Conservation (phyloP, 148 eudicot species). For the Euryodendron excelsum region DNA sequence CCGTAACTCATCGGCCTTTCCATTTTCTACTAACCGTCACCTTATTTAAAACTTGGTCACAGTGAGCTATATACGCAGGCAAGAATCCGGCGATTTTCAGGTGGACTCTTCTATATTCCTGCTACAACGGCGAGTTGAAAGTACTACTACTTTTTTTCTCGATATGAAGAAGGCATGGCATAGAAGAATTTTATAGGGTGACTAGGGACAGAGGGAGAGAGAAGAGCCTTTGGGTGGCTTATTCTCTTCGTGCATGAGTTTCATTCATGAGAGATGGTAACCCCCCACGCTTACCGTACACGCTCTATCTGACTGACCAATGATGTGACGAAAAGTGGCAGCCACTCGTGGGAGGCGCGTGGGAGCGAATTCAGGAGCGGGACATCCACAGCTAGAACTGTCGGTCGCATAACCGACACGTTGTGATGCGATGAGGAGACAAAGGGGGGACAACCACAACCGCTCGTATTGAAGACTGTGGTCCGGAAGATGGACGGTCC, state of each 20-base stretch:
- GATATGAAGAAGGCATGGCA: background rate
- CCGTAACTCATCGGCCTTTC: slow-evolving; percentile 18
- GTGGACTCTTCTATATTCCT: background rate
- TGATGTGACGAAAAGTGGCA: background rate
- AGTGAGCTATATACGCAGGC: background rate
- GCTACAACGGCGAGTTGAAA: no score
- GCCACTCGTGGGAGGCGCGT: slow-evolving; percentile 11
- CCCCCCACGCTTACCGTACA: slow-evolving; percentile 9
- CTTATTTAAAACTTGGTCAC: no score
- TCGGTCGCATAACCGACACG: slow-evolving; percentile 20
- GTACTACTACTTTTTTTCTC: no score
- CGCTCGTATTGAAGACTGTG: slow-evolving; percentile 34
- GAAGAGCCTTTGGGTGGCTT: slow-evolving; percentile 14
- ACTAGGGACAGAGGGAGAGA: slow-evolving; percentile 7
- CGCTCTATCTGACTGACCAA: background rate
- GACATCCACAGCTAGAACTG: slow-evolving; percentile 22
- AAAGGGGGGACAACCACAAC: slow-evolving; percentile 40
- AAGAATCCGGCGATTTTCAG: slow-evolving; percentile 15
- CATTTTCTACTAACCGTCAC: slow-evolving; percentile 24
- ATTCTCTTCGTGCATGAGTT: slow-evolving; percentile 33
- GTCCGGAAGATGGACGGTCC: slow-evolving; percentile 35
- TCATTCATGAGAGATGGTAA: background rate
- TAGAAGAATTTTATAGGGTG: slow-evolving; percentile 30
- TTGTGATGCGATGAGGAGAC: slow-evolving; percentile 40
- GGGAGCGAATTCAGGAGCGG: background rate